These are phyloP conservation scores for Ustilago tritici DNA, from an alignment of 1,284 basidiomycete species.

Conservation along the genomic window DNA sequence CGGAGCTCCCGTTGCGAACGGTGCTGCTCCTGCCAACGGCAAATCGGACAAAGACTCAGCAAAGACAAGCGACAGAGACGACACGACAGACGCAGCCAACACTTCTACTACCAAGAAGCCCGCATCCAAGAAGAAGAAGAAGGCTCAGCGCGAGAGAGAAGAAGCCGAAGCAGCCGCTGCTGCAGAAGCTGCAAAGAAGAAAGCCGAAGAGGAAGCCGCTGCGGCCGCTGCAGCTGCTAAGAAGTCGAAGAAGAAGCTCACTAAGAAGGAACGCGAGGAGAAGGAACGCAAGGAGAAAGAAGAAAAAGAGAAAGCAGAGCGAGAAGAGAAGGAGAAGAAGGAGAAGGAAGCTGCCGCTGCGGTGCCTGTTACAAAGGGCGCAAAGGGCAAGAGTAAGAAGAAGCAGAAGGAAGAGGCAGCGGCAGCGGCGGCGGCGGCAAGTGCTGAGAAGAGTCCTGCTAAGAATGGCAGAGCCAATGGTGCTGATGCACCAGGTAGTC, in stretches of 20 bases:
- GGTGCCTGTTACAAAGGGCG: slow-evolving; percentile 16
- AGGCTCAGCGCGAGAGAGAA: slow-evolving; percentile 52
- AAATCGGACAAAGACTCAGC: slow-evolving; percentile 40
- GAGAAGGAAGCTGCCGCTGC: slow-evolving; percentile 48
- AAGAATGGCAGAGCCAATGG: slow-evolving; percentile 34
- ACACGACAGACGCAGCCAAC: slow-evolving; percentile 24
- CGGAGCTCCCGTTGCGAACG: slow-evolving; percentile 18
- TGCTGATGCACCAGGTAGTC: slow-evolving; percentile 29
- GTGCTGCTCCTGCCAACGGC: slow-evolving; percentile 16
- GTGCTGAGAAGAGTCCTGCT: slow-evolving; percentile 27
- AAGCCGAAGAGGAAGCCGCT: slow-evolving; percentile 43
- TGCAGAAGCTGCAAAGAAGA: slow-evolving; percentile 50
- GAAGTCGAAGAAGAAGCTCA: slow-evolving; percentile 57
- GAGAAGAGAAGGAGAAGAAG: slow-evolving; percentile 51
- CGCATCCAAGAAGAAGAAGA: slow-evolving; percentile 56
- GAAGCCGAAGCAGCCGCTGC: slow-evolving; percentile 50
- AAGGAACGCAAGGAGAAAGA: slow-evolving; percentile 48
- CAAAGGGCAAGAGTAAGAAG: slow-evolving; percentile 56
- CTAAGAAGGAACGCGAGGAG: slow-evolving; percentile 54
- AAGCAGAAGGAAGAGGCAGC: slow-evolving; percentile 51
- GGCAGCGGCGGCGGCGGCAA: slow-evolving; percentile 29
- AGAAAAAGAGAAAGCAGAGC: slow-evolving; percentile 60
- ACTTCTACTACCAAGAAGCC: slow-evolving; percentile 42
- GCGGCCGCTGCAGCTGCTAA: slow-evolving; percentile 37
- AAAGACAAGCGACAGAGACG: slow-evolving; percentile 47